Percentiles rank a stretch among this genome's conserved stretches.
Evolutionary conservation across 768 basidiomycete species (phyloP).

Genomic region (Peribolospora kevripleyi): DNA sequence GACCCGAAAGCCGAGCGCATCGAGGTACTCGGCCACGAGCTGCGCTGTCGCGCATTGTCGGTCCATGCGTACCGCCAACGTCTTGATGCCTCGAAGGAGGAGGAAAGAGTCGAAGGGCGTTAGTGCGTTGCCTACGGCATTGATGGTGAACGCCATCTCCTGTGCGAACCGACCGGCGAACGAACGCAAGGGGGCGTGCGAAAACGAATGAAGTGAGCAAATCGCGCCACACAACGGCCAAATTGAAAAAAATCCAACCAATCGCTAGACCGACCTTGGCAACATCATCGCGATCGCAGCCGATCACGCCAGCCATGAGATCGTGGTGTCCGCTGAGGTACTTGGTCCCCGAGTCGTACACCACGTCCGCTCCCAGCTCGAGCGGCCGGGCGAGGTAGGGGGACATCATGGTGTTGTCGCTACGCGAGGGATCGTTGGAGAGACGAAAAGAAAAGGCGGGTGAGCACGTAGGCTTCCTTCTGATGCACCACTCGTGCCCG

Average conservation of each 20-base stretch:
- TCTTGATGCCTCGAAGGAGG: slow-evolving; percentile 82
- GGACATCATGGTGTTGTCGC: slow-evolving; percentile 99
- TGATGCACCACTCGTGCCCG: too few species aligned
- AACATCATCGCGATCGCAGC: slow-evolving; percentile 72
- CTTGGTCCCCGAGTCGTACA: slow-evolving; percentile 94
- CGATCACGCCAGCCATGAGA: slow-evolving; percentile 90
- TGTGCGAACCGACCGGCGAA: slow-evolving; percentile 19
- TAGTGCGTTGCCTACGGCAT: slow-evolving; percentile 76
- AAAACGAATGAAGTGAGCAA: not conserved
- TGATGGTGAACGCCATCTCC: slow-evolving; percentile 77
- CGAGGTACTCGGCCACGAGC: slow-evolving; percentile 63
- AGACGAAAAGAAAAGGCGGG: too few species aligned
- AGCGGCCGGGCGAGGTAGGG: slow-evolving; percentile 87
- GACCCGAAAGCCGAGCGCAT: slow-evolving; percentile 61
- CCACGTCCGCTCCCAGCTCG: slow-evolving; percentile 86
- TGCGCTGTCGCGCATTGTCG: slow-evolving; percentile 64
- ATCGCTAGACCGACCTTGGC: slow-evolving; percentile 36
- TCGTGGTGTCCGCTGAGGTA: slow-evolving; percentile 97
- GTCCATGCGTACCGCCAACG: slow-evolving; percentile 85
- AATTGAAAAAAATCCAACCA: slow-evolving; percentile 2
- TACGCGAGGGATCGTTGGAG: slow-evolving; percentile 6
- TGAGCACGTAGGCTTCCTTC: too few species aligned
- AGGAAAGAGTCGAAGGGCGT: slow-evolving; percentile 93
- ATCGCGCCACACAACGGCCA: not conserved
- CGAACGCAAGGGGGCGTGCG: not conserved